Evolutionary conservation across 768 basidiomycete genomes (phyloP), one percentile per base, ranked within the genome.

Genomic region (Hericium coralloides): DNA sequence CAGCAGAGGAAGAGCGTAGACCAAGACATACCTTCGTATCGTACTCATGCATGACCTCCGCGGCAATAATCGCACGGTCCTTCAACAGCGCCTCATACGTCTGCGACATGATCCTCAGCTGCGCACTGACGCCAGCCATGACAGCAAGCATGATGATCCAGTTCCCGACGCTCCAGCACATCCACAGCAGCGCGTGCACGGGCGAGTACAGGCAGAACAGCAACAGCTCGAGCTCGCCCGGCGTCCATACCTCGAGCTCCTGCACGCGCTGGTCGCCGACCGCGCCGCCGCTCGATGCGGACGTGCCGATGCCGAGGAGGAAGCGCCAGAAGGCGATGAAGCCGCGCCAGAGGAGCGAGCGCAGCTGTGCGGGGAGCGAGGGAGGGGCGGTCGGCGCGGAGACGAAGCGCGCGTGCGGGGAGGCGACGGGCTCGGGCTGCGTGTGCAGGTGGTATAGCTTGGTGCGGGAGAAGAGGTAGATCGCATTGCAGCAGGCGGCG

Each of bases 21-120:
- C 52, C 22, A 3, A 37, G 17, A 18, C 83, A 39, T 61, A 90
- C 91, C 71, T 80, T 82, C 67, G 83, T 75, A 59, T 93, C 87
- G 64, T 93, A 93, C 69, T 93, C 91, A 64, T 83, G 80, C 78
- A 93, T 77, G 17, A 92, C 87, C 66, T 92, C 91, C 2, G 85
- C 79, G 10, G 87, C 79, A 57, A 93, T 79, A 49, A 89, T 80
- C 41, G 78, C 81, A 61, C 77, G 82, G 72, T 93, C 91, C 66
- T 89, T 92, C 17, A 92, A 51, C 58, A 91, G 66, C 1, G 76
- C 73, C 38, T 79, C 78, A 69, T 86, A 93, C 49, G 80, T 77
- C 53, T 73, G 73, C 12, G 74, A 78, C 60, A 84, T 61, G 10
- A 67, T 70, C 53, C 80, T 74, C 49, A 82, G 64, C 84, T 89